phyloP scores from a whole-genome alignment of 2,329 filamentous ascomycete genomes.

The Nigrospora sphaerica region DNA sequence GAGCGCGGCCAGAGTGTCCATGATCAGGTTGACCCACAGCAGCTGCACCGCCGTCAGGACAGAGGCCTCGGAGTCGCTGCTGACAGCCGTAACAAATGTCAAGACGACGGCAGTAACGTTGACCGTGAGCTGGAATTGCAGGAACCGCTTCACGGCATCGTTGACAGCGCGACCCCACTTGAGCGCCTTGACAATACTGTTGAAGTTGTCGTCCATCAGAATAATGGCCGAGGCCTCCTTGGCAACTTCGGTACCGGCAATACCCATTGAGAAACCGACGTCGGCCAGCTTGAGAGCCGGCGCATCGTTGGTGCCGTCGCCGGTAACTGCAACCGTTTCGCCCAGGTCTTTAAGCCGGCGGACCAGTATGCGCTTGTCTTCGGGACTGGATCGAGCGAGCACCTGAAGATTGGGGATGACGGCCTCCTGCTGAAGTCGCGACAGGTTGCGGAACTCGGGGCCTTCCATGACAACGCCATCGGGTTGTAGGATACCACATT shows the following conservation, averaged over 20 bases:
- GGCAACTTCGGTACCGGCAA: conserved; percentile 74
- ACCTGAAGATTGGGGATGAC: conserved; percentile 65
- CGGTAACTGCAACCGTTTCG: conserved; percentile 76
- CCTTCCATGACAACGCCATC: conserved; percentile 71
- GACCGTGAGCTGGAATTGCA: conserved; percentile 75
- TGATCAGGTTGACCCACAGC: conserved; percentile 94
- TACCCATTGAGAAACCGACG: conserved; percentile 81
- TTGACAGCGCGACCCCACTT: conserved; percentile 76
- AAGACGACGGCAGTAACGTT: conserved; percentile 86
- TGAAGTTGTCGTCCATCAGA: conserved; percentile 82
- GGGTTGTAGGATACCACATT: conserved; percentile 67
- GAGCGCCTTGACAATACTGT: conserved; percentile 77
- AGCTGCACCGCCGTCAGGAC: conserved; percentile 86
- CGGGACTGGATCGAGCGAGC: conserved; percentile 66
- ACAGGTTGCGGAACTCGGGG: conserved; percentile 68
- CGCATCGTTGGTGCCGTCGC: conserved; percentile 79
- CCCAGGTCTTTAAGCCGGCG: conserved; percentile 63
- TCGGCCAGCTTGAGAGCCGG: conserved; percentile 75
- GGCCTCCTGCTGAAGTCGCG: conserved; percentile 55
- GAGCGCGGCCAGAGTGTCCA: conserved; percentile 89
- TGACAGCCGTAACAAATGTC: conserved; percentile 82
- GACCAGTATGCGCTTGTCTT: conserved; percentile 70
- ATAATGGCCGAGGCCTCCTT: conserved; percentile 83
- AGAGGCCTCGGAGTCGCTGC: conserved; percentile 59
- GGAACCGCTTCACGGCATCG: conserved; percentile 69